A percentile compares a stretch with the other conserved stretches of the same genome.
phyloP scores from a whole-genome alignment of 78 protist genomes.

The Chrysochromulina tobinii region DNA sequence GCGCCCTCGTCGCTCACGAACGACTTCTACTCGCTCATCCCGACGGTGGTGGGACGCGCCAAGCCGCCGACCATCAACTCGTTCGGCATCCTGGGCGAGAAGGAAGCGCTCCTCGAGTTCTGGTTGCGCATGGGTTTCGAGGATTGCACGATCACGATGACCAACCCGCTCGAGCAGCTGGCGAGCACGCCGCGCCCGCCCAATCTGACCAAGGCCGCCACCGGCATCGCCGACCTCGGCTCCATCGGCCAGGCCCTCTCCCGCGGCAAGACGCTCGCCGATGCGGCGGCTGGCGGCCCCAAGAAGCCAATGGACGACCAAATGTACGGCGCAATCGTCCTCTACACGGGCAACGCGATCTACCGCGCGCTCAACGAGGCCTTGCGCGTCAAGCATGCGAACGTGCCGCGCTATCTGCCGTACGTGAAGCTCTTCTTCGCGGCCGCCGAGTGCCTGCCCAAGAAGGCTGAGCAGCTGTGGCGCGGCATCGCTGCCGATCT shows the following conservation, averaged over 20 bases:
- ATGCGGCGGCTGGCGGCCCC: constrained; percentile 19
- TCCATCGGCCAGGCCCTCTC: neutral
- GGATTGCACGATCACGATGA: neutral
- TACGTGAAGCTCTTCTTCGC: constrained; percentile 33
- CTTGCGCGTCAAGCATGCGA: neutral
- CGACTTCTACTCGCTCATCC: constrained; percentile 60
- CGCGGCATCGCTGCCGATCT: constrained; percentile 45
- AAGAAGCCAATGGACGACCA: neutral
- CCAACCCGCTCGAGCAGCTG: constrained; percentile 21
- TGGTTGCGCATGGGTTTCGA: constrained; percentile 51
- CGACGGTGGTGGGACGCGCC: neutral
- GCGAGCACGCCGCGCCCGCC: neutral
- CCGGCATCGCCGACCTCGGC: neutral
- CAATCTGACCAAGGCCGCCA: neutral
- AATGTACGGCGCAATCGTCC: constrained; percentile 6
- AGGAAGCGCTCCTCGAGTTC: constrained; percentile 40
- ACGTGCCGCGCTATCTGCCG: neutral
- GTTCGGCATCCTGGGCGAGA: neutral
- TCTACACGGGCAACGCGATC: constrained; percentile 45
- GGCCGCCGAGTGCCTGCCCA: neutral
- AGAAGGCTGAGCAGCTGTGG: neutral
- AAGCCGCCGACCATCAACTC: constrained; percentile 24
- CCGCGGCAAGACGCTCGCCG: constrained; percentile 15
- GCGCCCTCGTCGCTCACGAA: neutral
- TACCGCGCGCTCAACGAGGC: constrained; percentile 39